These are phyloP conservation scores for Xanthoconium stramineum DNA, from an alignment of 768 basidiomycete genomes.

Conservation along the genomic window DNA sequence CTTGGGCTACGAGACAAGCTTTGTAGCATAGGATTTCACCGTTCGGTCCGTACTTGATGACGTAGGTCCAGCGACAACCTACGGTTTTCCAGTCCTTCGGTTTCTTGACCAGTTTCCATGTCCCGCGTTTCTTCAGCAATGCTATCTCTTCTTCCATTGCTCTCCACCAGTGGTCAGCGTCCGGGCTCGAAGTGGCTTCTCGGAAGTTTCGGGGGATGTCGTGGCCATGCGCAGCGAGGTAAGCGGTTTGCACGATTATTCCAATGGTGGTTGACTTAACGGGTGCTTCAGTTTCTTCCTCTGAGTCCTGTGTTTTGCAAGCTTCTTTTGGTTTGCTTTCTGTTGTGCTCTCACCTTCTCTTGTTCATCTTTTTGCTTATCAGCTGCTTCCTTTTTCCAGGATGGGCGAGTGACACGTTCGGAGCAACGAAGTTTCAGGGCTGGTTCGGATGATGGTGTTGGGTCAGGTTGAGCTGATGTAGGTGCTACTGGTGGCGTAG, in stretches of 20 bases:
- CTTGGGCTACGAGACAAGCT: neutral
- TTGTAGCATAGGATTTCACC: neutral
- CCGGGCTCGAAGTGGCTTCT: neutral
- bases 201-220: neutral
- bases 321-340: neutral
- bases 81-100: neutral
- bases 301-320: too few relatives aligned
- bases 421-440: neutral
- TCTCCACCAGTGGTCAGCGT: too few relatives aligned
- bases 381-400: neutral
- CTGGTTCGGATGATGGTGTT: too few relatives aligned
- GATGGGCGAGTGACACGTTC: neutral
- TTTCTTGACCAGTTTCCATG: conserved; percentile 8
- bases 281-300: too few relatives aligned
- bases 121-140: neutral
- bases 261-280: neutral
- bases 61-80: neutral
- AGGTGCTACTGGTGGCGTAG: too few relatives aligned
- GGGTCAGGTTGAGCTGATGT: neutral
- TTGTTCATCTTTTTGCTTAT: neutral
- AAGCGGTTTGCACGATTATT: too few relatives aligned
- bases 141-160: conserved; percentile 10
- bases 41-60: neutral
- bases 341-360: neutral
- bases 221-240: too few relatives aligned